Evolutionary conservation across 306 rosid species (phyloP), one percentile per base, ranked within the genome.

Genomic region (Acacia acuminata): DNA sequence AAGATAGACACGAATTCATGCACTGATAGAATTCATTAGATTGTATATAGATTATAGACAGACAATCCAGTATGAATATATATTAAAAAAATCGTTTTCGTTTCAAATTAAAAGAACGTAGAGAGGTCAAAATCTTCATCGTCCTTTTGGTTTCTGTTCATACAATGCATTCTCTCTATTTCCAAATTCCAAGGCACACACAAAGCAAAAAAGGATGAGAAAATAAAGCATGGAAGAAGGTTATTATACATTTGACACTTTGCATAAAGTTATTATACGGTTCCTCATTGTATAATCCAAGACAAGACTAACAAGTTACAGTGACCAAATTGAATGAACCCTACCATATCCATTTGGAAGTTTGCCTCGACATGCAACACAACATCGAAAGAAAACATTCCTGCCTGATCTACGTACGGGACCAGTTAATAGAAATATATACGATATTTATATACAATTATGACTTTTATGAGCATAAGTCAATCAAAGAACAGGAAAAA

Each of bases 281-380:
- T 77, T 65, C 80, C 71, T 65, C 6, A 42, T 24, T 73, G 22
- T 10, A 10, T 3, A 64, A n/a, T n/a, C 20, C 19, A 40, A 38
- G 8, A 42, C 66, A 60, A 0, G 27, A 42, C 12, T 67, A 74
- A 38, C 42, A 5, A 83, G 56, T n/a, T 66, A 15, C 67, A 8
- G 13, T 61, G 85, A 78, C 85, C 71, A 81, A 56, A 36, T 61
- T 76, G 56, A 45, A 75, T 44, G 67, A 36, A 75, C 70, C 82
- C 15, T 8, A 58, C 32, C 65, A 10, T 82, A 14, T 48, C 67
- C 68, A 45, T 81, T 82, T 45, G 68, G 78, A 48, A 48, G 53
- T 48, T 48, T 77, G 66, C 34, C 87, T 73, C 77, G 77, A 83
- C 89, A 78, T 14, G 42, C 42, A 14, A 71, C 19, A 24, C 60